A percentile compares a stretch with the other conserved stretches of the same genome.
Conservation (phyloP, 192 early-diverging fungal genomes). For the Backusella sp. region DNA sequence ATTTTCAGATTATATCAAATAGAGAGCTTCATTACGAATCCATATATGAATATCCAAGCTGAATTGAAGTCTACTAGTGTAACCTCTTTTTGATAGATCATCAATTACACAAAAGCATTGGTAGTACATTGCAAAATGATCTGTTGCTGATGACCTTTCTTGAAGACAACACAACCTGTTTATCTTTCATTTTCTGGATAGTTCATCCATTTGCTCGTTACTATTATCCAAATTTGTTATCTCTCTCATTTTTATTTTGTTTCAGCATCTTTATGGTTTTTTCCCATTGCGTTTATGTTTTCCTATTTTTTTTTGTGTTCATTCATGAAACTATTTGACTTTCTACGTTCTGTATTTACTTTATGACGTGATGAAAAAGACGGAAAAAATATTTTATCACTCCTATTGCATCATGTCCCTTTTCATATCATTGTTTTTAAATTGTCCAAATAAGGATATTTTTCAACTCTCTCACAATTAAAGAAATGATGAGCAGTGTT, state of each 20-base stretch:
- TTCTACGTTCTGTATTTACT: slow-evolving; percentile 2
- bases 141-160: background rate
- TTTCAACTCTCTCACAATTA: background rate
- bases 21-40: background rate
- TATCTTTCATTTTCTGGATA: background rate
- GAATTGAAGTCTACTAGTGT: background rate
- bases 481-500: background rate
- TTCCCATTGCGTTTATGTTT: background rate
- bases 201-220: background rate
- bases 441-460: background rate
- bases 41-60: background rate
- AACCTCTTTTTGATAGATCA: background rate
- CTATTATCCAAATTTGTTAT: background rate
- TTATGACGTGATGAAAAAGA: background rate
- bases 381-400: background rate
- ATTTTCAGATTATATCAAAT: background rate
- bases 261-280: background rate
- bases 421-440: background rate
- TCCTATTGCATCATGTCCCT: background rate
- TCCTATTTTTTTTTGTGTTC: background rate
- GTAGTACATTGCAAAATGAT: background rate
- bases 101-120: background rate
- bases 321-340: background rate
- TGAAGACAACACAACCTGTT: background rate
- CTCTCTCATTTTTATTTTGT: background rate